Conservation (phyloP, 129 eudicot species). For the Chrysanthemum lavandulifolium region DNA sequence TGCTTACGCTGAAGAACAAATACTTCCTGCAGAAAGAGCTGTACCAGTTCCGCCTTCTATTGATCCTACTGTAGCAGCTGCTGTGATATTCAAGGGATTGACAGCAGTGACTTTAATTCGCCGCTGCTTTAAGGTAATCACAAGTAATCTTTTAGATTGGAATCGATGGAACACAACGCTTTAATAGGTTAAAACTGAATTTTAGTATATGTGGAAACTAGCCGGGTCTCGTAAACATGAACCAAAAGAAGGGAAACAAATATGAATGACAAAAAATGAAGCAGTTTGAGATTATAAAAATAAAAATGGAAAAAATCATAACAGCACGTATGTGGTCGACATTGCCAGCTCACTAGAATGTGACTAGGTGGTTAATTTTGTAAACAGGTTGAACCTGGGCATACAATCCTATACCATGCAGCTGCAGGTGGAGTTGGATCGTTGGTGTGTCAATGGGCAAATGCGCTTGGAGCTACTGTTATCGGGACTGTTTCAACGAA, state of each 20-base stretch:
- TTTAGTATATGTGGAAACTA: no score
- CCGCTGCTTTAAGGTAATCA: conserved; percentile 42
- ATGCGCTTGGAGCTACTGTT: conserved; percentile 56
- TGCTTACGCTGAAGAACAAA: conserved; percentile 44
- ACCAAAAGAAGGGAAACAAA: no score
- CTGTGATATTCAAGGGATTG: conserved; percentile 56
- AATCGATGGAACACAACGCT: background rate
- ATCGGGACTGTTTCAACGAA: conserved; percentile 64
- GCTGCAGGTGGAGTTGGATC: conserved; percentile 74
- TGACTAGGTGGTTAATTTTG: background rate
- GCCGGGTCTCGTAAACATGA: no score
- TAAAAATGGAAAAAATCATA: background rate
- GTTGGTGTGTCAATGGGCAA: conserved; percentile 65
- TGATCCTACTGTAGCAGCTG: conserved; percentile 58
- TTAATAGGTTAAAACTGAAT: no score
- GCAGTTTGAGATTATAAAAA: no score
- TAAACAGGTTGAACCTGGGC: conserved; percentile 52
- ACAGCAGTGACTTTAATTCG: conserved; percentile 52
- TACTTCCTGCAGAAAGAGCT: conserved; percentile 63
- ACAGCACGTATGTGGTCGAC: no score
- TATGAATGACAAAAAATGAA: no score
- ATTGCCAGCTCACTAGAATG: no score
- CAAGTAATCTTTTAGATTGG: background rate
- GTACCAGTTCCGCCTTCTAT: conserved; percentile 49
- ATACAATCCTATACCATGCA: conserved; percentile 62